Conservation (phyloP, 1,139 yeast genomes). For the Kluyveromyces marxianus region DNA sequence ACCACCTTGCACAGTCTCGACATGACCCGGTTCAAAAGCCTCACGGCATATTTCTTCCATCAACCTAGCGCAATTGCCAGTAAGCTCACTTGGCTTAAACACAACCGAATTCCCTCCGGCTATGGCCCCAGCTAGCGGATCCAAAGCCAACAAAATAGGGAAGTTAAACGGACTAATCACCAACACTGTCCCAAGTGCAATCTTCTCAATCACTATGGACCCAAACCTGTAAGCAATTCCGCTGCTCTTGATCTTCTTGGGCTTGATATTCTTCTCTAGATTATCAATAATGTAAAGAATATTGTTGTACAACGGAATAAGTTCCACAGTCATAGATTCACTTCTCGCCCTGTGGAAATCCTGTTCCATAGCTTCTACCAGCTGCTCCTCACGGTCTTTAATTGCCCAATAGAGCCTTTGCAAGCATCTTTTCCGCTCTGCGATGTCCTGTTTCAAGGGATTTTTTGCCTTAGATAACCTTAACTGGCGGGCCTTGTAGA, state of each 20-base stretch:
- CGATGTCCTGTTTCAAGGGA: constrained; percentile 37
- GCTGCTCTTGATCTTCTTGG: constrained; percentile 39
- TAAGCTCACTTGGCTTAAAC: constrained; percentile 70
- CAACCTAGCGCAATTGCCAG: constrained; percentile 54
- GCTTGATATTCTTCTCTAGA: constrained; percentile 56
- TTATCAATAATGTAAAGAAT: constrained; percentile 51
- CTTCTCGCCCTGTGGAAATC: constrained; percentile 60
- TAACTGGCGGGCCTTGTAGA: constrained; percentile 16
- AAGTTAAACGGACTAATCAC: constrained; percentile 83
- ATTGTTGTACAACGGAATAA: constrained; percentile 46
- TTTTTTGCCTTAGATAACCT: constrained; percentile 12
- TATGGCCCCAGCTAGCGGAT: constrained; percentile 72
- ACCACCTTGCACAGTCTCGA: constrained; percentile 68
- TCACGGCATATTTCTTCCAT: constrained; percentile 48
- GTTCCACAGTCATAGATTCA: constrained; percentile 59
- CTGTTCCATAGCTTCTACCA: constrained; percentile 50
- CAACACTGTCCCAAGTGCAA: constrained; percentile 71
- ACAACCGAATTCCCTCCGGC: constrained; percentile 85
- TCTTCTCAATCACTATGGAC: constrained; percentile 48
- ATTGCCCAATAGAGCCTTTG: constrained; percentile 62
- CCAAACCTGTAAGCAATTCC: constrained; percentile 43
- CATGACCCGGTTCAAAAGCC: constrained; percentile 47
- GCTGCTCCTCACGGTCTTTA: constrained; percentile 47
- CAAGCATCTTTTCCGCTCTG: constrained; percentile 53
- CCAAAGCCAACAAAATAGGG: constrained; percentile 59